These are phyloP conservation scores for Sporothrix mexicana DNA, from an alignment of 2,329 filamentous ascomycete genomes.

Conservation along the genomic window DNA sequence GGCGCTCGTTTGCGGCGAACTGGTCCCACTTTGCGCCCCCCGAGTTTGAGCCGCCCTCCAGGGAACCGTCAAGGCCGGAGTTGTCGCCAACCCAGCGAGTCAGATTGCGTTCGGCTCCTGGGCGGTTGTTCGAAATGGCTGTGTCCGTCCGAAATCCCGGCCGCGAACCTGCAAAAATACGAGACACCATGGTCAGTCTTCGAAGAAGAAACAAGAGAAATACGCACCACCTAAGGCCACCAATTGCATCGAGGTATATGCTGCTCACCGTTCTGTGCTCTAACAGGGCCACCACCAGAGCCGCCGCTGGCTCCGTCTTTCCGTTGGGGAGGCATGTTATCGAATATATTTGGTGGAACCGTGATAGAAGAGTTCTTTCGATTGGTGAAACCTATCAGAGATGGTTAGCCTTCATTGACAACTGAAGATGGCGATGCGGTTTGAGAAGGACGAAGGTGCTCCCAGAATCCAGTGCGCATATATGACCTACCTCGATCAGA, in stretches of 20 bases:
- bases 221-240: not conserved
- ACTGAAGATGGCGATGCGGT: not conserved
- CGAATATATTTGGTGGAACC: conserved; percentile 46
- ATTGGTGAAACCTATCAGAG: not conserved
- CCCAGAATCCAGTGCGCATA: not conserved
- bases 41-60: conserved; percentile 64
- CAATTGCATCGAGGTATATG: conserved; percentile 1
- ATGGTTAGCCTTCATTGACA: not conserved
- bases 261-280: conserved; percentile 50
- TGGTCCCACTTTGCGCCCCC: conserved; percentile 77
- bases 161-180: conserved; percentile 60
- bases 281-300: conserved; percentile 41
- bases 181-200: not conserved
- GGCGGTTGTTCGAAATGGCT: conserved; percentile 79
- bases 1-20: conserved; percentile 85
- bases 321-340: conserved; percentile 45
- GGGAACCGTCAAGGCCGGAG: conserved; percentile 68
- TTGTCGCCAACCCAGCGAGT: conserved; percentile 80
- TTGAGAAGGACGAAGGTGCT: not conserved
- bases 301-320: conserved; percentile 43
- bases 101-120: conserved; percentile 73
- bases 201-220: not conserved
- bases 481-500: not conserved
- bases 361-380: conserved; percentile 36
- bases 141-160: conserved; percentile 82